Evolutionary conservation across 2,329 filamentous ascomycete genomes (phyloP).

Genomic region (Colletotrichum musicola): DNA sequence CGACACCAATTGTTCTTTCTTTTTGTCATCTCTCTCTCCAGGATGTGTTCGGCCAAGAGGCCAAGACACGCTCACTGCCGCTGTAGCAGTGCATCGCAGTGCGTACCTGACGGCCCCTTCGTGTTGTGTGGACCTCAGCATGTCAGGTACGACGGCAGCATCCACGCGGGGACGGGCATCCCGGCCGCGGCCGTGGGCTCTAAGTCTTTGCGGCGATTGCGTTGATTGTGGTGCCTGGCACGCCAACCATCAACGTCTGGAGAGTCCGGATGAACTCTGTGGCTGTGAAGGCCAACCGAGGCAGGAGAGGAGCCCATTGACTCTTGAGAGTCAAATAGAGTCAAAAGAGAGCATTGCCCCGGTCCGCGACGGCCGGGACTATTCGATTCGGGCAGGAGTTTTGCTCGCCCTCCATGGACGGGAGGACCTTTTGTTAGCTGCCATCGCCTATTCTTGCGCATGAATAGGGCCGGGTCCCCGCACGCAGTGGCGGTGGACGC

Average conservation of each 20-base stretch:
- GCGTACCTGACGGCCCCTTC: conserved; percentile 29
- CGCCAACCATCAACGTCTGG: background rate
- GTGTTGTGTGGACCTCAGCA: conserved; percentile 27
- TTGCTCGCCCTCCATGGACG: background rate
- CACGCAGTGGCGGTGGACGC: background rate
- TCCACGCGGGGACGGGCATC: conserved; percentile 82
- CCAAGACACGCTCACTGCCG: conserved; percentile 26
- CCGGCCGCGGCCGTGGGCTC: conserved; percentile 81
- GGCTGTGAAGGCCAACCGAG: background rate
- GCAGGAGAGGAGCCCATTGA: too few relatives aligned
- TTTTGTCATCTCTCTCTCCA: background rate
- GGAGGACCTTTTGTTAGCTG: conserved; percentile 35
- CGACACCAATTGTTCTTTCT: background rate
- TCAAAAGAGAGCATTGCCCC: background rate
- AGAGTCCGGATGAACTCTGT: background rate
- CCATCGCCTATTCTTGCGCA: conserved; percentile 14
- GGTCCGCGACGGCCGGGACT: background rate
- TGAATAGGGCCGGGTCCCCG: conserved; percentile 5
- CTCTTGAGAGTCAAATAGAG: background rate
- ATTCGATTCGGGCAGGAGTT: conserved; percentile 23
- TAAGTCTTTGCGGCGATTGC: conserved; percentile 4
- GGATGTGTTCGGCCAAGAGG: conserved; percentile 16
- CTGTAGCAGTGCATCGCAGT: conserved; percentile 16
- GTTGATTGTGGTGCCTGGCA: conserved; percentile 21
- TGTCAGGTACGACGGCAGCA: conserved; percentile 49